Conservation (phyloP, 129 eudicot genomes). For the Chrysanthemum seticuspe region DNA sequence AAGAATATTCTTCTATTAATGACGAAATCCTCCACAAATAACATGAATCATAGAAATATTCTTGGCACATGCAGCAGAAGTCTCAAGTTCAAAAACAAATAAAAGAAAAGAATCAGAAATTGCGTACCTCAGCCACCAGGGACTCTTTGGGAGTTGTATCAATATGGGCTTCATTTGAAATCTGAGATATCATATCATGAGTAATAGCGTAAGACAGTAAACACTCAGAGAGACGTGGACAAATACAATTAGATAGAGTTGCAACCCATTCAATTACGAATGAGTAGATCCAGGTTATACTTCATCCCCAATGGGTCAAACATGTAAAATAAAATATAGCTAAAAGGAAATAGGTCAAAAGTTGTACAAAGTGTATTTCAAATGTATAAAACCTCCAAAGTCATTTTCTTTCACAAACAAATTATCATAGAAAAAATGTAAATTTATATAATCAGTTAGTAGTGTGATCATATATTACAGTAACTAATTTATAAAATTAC, state of each 20-base stretch:
- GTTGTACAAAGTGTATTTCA: background rate
- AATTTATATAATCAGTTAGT: too few relatives aligned
- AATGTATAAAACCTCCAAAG: background rate
- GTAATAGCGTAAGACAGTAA: background rate
- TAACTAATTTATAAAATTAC: too few relatives aligned
- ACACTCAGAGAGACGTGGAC: conserved; percentile 4
- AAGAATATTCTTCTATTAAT: background rate
- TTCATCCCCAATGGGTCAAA: background rate
- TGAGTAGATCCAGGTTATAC: background rate
- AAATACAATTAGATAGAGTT: background rate
- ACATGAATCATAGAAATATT: conserved; percentile 9
- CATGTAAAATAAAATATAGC: background rate
- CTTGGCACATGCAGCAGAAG: conserved; percentile 8
- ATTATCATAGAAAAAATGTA: too few relatives aligned
- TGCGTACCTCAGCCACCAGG: conserved; percentile 48
- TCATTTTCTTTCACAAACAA: background rate
- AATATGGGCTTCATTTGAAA: conserved; percentile 43
- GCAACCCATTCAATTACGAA: too few relatives aligned
- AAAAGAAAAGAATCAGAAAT: conserved; percentile 12
- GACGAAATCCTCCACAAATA: background rate
- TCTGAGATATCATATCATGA: conserved; percentile 38
- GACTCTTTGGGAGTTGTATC: conserved; percentile 40
- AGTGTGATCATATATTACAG: too few relatives aligned
- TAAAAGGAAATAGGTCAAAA: background rate
- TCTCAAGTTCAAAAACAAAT: conserved; percentile 3